phyloP scores from a whole-genome alignment of 352 stramenopile genomes.

The Thalassiosira sp. region DNA sequence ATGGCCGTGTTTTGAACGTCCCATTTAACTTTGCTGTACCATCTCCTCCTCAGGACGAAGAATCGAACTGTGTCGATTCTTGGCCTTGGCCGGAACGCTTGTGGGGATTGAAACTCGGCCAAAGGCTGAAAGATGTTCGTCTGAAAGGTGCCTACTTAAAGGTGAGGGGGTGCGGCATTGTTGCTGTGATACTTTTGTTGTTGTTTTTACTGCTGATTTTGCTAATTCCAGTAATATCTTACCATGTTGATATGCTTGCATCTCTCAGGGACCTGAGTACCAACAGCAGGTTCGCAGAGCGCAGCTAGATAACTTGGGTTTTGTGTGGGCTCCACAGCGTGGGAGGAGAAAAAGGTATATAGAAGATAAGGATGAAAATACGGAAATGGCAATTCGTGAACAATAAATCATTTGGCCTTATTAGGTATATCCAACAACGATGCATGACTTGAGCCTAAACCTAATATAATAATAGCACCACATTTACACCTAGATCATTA shows the following conservation, averaged over 20 bases:
- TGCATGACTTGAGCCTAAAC: too few relatives aligned
- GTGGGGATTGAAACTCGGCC: slow-evolving; percentile 72
- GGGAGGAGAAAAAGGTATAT: slow-evolving; percentile 46
- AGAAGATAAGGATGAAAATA: neutral
- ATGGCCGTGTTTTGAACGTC: slow-evolving; percentile 70
- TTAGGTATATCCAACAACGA: too few relatives aligned
- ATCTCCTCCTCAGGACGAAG: slow-evolving; percentile 25
- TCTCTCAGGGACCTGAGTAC: slow-evolving; percentile 28
- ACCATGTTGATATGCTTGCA: too few relatives aligned
- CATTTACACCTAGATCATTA: too few relatives aligned
- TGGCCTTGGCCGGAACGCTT: slow-evolving; percentile 71
- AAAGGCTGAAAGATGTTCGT: slow-evolving; percentile 77
- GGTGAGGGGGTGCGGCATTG: slow-evolving; percentile 4
- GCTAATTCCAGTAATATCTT: too few relatives aligned
- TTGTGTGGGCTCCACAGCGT: slow-evolving; percentile 70
- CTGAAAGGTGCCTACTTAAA: slow-evolving; percentile 79
- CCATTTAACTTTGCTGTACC: slow-evolving; percentile 73
- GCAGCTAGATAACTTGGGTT: slow-evolving; percentile 78
- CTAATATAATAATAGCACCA: too few relatives aligned
- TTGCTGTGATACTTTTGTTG: neutral
- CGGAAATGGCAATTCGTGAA: neutral
- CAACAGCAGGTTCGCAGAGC: slow-evolving; percentile 45
- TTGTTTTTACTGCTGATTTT: neutral
- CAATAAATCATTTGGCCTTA: too few relatives aligned
- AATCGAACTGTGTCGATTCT: slow-evolving; percentile 6